Percentiles rank a stretch among this genome's conserved stretches.
phyloP scores from a whole-genome alignment of 108 stramenopile species.

The Skeletonema marinoi region DNA sequence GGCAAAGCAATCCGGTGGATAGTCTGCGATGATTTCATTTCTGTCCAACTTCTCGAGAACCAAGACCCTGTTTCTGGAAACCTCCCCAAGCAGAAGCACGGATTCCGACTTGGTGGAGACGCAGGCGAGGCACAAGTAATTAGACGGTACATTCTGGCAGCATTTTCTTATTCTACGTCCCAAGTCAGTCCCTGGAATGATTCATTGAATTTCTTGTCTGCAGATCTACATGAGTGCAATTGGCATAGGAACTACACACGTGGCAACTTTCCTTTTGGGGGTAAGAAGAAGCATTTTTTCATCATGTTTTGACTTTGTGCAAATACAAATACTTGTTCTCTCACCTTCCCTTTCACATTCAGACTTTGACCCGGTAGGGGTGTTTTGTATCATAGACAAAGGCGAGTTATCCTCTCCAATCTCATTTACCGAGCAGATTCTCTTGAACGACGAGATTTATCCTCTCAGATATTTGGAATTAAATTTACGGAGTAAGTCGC shows the following conservation, averaged over 20 bases:
- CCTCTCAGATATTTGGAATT: background rate
- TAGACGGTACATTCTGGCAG: background rate
- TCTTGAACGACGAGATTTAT: background rate
- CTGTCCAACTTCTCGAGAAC: background rate
- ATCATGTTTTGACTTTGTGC: no score
- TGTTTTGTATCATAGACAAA: background rate
- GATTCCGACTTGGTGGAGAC: background rate
- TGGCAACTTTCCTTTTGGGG: background rate
- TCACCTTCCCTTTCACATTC: no score
- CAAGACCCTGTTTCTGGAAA: no score
- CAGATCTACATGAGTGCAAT: background rate
- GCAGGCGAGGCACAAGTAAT: background rate
- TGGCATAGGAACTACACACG: slow-evolving; percentile 3
- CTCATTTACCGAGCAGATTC: no score
- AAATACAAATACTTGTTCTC: no score
- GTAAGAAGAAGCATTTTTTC: no score
- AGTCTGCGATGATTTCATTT: slow-evolving; percentile 4
- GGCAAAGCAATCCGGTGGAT: slow-evolving; percentile 7
- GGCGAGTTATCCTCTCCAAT: background rate
- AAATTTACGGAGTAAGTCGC: background rate
- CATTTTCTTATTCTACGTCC: background rate
- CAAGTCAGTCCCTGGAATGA: background rate
- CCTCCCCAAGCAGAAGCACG: background rate
- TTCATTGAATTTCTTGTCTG: background rate
- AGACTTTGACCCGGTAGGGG: slow-evolving; percentile 5